Base-by-base conservation (phyloP, 2,329 filamentous ascomycete genomes). In the Cordyceps pruinosa region DNA sequence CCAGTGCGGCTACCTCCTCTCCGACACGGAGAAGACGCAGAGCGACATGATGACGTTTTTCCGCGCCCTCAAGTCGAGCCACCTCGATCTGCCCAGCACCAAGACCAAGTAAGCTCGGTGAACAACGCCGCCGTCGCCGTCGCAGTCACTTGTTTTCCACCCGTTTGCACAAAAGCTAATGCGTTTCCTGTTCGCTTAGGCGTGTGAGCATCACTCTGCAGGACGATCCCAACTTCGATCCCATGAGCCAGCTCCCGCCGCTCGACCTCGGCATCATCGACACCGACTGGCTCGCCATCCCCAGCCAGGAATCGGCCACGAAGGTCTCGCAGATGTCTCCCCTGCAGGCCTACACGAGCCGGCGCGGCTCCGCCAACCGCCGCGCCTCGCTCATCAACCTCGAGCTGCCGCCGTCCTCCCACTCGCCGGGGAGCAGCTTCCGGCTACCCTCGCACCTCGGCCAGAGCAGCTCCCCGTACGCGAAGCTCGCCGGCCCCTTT, bases 1-100 rank as follows among this genome's bases (percentile, higher is more conserved):
- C 68, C 92, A 99, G 72, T 96, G 89, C 65, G 80, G 81, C 37
- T 99, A 96, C 69, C 84, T 96, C 25, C 83, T 97, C 47, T 79
- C 82, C 3, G 94, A 97, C 66, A 85, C 86, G 2, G 86, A 92
- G 70, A 85, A 82, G 63, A 85, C 88, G 37, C 86, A 90, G 63
- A 81, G 85, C 59, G 84, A 83, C 62, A 89, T 97, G 80, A 80
- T 82, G 62, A 75, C 82, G 2, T 82, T 91, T 67, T 76, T 89
- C 61, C 83, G 78, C 51, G 72, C 79, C 8, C 69, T 86, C 61
- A 63, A 69, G 50, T 69, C 53, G 19, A 80, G 81, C 57, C 83
- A 81, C 21, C 76, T 90, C 26, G 89, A 96, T 69, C 80, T 81
- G 1, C 79, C 84, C 58, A 88, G 86, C 50, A 87, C 84, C 53